These are phyloP conservation scores for Diospyros kaki DNA, from an alignment of 148 eudicot genomes.

Conservation along the genomic window DNA sequence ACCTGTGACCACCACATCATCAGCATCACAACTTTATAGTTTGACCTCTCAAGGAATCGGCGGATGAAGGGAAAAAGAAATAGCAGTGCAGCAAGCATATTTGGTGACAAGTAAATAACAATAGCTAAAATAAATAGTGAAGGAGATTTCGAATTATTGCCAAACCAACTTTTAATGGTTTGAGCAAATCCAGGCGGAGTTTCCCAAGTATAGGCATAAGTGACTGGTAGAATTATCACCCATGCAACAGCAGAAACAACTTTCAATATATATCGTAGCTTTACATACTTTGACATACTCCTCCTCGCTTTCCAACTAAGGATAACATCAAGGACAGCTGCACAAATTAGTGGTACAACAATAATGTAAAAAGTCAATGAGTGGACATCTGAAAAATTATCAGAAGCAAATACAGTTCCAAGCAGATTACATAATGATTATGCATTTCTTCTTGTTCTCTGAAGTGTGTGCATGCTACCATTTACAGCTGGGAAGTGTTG, in stretches of 20 bases:
- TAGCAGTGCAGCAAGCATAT: conserved; percentile 75
- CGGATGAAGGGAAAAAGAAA: conserved; percentile 90
- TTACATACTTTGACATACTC: conserved; percentile 89
- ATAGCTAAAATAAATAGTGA: conserved; percentile 84
- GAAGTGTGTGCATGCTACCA: not conserved
- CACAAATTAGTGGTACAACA: conserved; percentile 13
- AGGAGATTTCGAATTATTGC: conserved; percentile 66
- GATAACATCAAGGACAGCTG: conserved; percentile 89
- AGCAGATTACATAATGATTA: not conserved
- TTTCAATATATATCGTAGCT: conserved; percentile 85
- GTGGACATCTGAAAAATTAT: not conserved
- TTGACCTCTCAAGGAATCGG: conserved; percentile 81
- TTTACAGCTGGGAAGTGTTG: not conserved
- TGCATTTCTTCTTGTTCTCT: not conserved
- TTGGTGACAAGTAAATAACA: conserved; percentile 81
- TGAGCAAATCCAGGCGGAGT: conserved; percentile 85
- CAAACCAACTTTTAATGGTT: conserved; percentile 92
- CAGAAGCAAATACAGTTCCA: not conserved
- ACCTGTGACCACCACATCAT: conserved; percentile 99
- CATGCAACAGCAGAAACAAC: conserved; percentile 93
- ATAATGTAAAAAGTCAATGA: not conserved
- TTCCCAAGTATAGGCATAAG: conserved; percentile 89
- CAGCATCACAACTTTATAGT: conserved; percentile 83
- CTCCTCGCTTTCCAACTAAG: conserved; percentile 83
- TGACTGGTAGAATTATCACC: conserved; percentile 84